These are phyloP conservation scores for Rubroboletus satanas DNA, from an alignment of 768 basidiomycete genomes.

Conservation along the genomic window DNA sequence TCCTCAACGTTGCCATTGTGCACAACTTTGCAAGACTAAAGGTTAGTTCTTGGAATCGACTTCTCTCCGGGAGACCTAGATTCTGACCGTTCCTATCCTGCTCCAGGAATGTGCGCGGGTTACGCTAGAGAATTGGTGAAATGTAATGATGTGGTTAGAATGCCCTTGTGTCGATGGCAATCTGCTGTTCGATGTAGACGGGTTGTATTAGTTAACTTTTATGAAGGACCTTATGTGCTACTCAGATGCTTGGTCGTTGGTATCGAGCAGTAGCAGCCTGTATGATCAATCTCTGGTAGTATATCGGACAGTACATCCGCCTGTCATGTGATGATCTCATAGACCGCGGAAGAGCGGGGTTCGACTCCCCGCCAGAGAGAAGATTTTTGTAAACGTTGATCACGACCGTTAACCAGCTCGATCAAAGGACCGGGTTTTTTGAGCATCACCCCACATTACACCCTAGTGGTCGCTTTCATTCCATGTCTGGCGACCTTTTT, in stretches of 20 bases:
- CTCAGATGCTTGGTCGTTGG: background rate
- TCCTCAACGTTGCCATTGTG: slow-evolving; percentile 77
- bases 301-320: slow-evolving; percentile 51
- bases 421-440: too few relatives aligned
- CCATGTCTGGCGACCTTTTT: too few relatives aligned
- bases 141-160: background rate
- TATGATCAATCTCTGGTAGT: slow-evolving; percentile 35
- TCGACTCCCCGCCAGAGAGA: slow-evolving; percentile 47
- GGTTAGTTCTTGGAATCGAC: slow-evolving; percentile 37
- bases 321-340: slow-evolving; percentile 31
- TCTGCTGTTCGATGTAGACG: background rate
- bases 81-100: background rate
- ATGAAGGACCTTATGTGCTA: background rate
- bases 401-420: too few relatives aligned
- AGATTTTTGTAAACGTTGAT: background rate
- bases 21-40: slow-evolving; percentile 66
- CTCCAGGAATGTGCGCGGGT: slow-evolving; percentile 39
- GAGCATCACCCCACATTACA: too few relatives aligned
- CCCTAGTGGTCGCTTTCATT: too few relatives aligned
- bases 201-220: background rate
- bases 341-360: slow-evolving; percentile 38
- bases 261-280: too few relatives aligned
- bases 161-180: background rate
- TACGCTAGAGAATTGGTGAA: slow-evolving; percentile 37
- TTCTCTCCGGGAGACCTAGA: background rate